Evolutionary conservation across 805 yeast genomes (phyloP), one percentile per base, ranked within the genome.

Genomic region (Kurtzmaniella fragi): DNA sequence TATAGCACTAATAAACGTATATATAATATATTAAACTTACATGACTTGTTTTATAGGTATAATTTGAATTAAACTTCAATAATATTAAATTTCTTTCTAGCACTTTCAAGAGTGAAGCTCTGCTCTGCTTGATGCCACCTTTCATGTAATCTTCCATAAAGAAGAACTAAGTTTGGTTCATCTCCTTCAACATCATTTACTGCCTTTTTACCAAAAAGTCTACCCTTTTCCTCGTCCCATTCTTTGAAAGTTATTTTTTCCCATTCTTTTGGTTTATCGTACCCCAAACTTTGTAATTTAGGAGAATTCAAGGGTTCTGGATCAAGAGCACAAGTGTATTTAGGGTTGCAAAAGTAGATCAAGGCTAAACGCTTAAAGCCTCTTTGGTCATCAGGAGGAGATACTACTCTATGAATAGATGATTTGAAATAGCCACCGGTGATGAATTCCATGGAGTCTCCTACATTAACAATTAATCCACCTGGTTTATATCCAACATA

Each of bases 171-270:
- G 31, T 56, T 57, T 2, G 71, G 71, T 28, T 64, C 71, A 23
- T 36, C 39, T 12, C 39, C 39, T 17, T 28, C n/a, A 10, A 33
- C 29, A 28, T 36, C 39, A 37, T 67, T 65, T 34, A 66, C 62
- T 34, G 59, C 59, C 16, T 55, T 53, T 43, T 61, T 63, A 15
- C 75, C 75, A 48, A 72, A 73, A 15, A 70, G 57, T 32, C 71
- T 52, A 3, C 72, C 73, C 45, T 73, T 73, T 38, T 67, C 75
- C 17, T 66, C 67, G 39, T 69, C 57, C 63, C 63, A 57, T 34
- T 53, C 47, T 12, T 44, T 44, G 40, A 54, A 58, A 2, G 54
- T 47, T 15, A 58, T 58, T 37, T 50, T 54, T 10, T 56, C 52
- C 63, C 63, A 58, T 40, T 56, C 61, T 12, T 29, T 28, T 6